Evolutionary conservation across 140 eudicot genomes (phyloP).

Genomic region (Flaveria floridana): DNA sequence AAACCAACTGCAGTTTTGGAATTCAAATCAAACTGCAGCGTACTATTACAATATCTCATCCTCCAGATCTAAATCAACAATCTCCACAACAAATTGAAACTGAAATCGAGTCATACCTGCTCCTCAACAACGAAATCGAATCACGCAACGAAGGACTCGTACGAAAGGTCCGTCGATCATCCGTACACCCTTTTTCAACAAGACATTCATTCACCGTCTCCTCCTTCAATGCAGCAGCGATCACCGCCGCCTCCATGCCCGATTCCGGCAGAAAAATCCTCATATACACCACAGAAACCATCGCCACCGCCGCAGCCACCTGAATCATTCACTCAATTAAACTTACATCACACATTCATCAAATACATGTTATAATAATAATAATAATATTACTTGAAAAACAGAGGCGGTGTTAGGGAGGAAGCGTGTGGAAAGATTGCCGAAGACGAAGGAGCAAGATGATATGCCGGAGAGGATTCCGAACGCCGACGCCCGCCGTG

Average conservation of each 20-base stretch:
- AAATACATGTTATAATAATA: no score
- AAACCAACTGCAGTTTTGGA: no score
- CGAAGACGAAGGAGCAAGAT: conserved; percentile 76
- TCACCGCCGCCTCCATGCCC: conserved; percentile 39
- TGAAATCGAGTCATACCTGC: conserved; percentile 42
- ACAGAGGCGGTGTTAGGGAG: conserved; percentile 74
- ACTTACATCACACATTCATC: neutral
- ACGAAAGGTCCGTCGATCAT: conserved; percentile 37
- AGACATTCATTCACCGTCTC: conserved; percentile 49
- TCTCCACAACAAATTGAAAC: no score
- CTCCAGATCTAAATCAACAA: no score
- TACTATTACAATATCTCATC: no score
- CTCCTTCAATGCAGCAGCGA: conserved; percentile 34
- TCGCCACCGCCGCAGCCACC: conserved; percentile 70
- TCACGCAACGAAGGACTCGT: conserved; percentile 60
- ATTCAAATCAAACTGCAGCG: no score
- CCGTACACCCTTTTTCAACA: conserved; percentile 38
- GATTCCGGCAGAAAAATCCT: conserved; percentile 77
- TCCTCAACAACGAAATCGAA: conserved; percentile 59
- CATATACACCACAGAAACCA: conserved; percentile 68
- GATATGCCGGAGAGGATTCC: conserved; percentile 75
- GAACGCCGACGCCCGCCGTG: conserved; percentile 63
- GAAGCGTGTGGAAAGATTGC: conserved; percentile 79
- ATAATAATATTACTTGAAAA: conserved; percentile 47
- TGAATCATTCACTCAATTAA: conserved; percentile 7